Conservation (phyloP, 78 protist genomes). For the Dictyostelium intermedium region DNA sequence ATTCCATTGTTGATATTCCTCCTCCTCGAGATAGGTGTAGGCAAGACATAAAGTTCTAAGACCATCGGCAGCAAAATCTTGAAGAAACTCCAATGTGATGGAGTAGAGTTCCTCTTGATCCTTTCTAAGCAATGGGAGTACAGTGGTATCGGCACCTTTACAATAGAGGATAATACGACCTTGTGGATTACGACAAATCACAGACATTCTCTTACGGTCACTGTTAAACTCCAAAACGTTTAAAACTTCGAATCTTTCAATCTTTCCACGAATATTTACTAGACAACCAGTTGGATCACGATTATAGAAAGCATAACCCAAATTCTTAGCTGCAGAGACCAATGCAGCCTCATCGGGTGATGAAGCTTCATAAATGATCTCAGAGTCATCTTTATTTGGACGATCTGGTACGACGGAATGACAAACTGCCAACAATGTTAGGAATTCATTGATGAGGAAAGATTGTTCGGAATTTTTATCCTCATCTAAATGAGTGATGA, state of each 20-base stretch:
- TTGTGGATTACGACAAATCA: constrained; percentile 78
- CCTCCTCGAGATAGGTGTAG: constrained; percentile 56
- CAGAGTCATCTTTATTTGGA: constrained; percentile 56
- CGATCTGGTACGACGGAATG: constrained; percentile 91
- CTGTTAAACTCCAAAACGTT: constrained; percentile 89
- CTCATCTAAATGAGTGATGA: constrained; percentile 51
- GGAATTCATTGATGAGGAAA: constrained; percentile 59
- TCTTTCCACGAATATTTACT: constrained; percentile 36
- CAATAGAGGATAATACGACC: constrained; percentile 74
- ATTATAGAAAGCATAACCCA: constrained; percentile 73
- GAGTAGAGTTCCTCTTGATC: constrained; percentile 36
- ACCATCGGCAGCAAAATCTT: constrained; percentile 85
- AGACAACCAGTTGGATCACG: constrained; percentile 56
- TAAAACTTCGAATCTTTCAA: constrained; percentile 75
- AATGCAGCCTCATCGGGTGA: constrained; percentile 91
- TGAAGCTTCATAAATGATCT: constrained; percentile 54
- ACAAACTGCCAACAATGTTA: constrained; percentile 80
- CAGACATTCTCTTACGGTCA: constrained; percentile 95
- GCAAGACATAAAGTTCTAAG: constrained; percentile 92
- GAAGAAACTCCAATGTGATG: constrained; percentile 26
- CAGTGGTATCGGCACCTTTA: constrained; percentile 93
- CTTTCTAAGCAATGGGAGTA: constrained; percentile 48
- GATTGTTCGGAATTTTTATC: constrained; percentile 32
- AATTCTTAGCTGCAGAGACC: constrained; percentile 83
- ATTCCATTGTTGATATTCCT: constrained; percentile 67